A percentile compares a stretch with the other conserved stretches of the same genome.
These are phyloP conservation scores for Litsea cubeba DNA, from an alignment of 164 flowering plant species.

Conservation along the genomic window DNA sequence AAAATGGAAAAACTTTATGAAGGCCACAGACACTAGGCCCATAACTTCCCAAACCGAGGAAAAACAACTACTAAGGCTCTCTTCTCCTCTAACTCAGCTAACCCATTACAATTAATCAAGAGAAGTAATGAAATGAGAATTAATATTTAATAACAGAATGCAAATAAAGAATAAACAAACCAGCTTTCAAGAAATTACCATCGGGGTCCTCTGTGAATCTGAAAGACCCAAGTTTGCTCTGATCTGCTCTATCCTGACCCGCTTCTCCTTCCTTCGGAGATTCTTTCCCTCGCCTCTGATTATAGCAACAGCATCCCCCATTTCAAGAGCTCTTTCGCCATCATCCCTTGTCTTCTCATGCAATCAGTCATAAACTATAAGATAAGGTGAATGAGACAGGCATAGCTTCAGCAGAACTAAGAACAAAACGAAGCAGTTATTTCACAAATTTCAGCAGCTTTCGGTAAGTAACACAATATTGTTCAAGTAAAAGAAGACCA, in stretches of 20 bases:
- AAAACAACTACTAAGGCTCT: too few relatives aligned
- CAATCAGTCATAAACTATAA: slow-evolving; percentile 4
- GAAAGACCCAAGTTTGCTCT: slow-evolving; percentile 97
- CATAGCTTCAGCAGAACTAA: neutral
- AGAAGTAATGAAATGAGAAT: neutral
- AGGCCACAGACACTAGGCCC: too few relatives aligned
- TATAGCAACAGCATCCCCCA: slow-evolving; percentile 85
- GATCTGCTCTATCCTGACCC: slow-evolving; percentile 88
- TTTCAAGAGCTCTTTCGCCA: slow-evolving; percentile 32
- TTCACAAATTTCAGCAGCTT: neutral
- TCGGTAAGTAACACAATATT: neutral
- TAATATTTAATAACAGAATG: neutral
- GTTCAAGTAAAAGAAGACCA: neutral
- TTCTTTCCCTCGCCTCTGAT: slow-evolving; percentile 74
- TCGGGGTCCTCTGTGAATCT: slow-evolving; percentile 93
- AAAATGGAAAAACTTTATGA: too few relatives aligned
- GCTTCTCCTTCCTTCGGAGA: slow-evolving; percentile 86
- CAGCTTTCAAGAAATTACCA: slow-evolving; percentile 37
- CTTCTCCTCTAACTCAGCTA: too few relatives aligned
- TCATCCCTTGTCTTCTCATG: slow-evolving; percentile 33
- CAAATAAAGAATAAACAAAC: neutral
- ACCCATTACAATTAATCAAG: too few relatives aligned
- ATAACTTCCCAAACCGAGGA: too few relatives aligned
- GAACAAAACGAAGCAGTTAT: neutral
- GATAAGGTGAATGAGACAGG: slow-evolving; percentile 4